Percentiles rank a stretch among this genome's conserved stretches.
Conservation (phyloP, 1,284 basidiomycete species). For the Ustilago sp. region DNA sequence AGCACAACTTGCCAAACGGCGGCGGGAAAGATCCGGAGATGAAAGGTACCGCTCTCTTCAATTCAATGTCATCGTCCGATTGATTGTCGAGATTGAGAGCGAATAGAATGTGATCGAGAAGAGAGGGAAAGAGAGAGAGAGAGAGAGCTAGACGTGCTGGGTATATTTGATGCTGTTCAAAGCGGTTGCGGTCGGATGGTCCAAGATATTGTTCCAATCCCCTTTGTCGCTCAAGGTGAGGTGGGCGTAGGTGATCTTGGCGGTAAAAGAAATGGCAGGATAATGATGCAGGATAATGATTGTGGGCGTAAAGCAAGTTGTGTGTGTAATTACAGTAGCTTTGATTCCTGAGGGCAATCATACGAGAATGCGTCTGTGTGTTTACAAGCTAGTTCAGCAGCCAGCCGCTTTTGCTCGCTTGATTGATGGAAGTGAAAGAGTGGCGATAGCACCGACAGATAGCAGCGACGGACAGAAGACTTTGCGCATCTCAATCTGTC, state of each 20-base stretch:
- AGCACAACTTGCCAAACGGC: neutral
- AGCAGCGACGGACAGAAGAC: neutral
- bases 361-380: neutral
- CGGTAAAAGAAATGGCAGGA: neutral
- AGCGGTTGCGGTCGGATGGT: neutral
- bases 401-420: neutral
- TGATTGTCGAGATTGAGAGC: neutral
- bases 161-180: neutral
- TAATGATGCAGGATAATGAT: constrained; percentile 1
- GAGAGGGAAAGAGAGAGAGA: neutral
- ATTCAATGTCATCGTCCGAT: neutral
- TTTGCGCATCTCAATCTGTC: neutral
- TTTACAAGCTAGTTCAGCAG: neutral
- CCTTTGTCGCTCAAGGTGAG: neutral
- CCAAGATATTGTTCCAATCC: neutral
- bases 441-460: too few relatives aligned
- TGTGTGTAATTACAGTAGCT: neutral
- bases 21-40: neutral
- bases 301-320: neutral
- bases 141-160: neutral
- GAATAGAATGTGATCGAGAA: neutral
- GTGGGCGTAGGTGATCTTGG: neutral
- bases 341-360: neutral
- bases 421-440: too few relatives aligned
- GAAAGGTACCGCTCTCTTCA: neutral